A percentile compares a stretch with the other conserved stretches of the same genome.
Evolutionary conservation across 805 yeast species (phyloP).

Genomic region (Ogataea philodendri): DNA sequence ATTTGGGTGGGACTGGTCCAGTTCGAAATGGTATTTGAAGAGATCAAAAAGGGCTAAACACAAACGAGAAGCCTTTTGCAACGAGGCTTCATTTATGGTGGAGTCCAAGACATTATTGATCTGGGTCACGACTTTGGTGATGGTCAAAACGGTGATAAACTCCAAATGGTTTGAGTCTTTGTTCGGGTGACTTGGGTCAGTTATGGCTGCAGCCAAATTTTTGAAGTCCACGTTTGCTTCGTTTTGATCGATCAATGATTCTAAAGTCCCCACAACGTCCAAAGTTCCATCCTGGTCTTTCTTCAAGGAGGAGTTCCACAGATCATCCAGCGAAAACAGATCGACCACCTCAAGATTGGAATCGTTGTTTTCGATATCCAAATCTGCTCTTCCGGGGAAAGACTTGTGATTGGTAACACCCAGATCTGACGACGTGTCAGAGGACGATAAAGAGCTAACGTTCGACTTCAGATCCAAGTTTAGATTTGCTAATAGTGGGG

Average conservation of each 20-base stretch:
- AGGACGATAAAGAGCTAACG: constrained; percentile 12
- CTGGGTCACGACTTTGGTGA: constrained; percentile 20
- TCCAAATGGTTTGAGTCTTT: constrained; percentile 24
- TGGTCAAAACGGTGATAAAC: constrained; percentile 27
- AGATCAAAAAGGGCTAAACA: constrained; percentile 21
- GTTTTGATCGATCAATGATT: constrained; percentile 10
- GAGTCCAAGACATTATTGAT: constrained; percentile 13
- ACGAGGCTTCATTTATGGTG: constrained; percentile 13
- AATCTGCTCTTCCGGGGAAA: constrained; percentile 2
- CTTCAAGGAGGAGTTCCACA: constrained; percentile 7
- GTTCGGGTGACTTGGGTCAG: constrained; percentile 5
- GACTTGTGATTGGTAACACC: constrained; percentile 7
- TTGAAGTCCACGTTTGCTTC: constrained; percentile 6
- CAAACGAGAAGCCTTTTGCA: constrained; percentile 16
- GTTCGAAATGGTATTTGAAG: constrained; percentile 29
- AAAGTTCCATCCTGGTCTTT: constrained; percentile 10
- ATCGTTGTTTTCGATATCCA: constrained; percentile 2
- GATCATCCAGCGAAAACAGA: constrained; percentile 11
- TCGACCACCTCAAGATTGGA: constrained; percentile 1
- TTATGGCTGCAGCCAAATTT: constrained; percentile 1
- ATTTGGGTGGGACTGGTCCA: constrained; percentile 22
- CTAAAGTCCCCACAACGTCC: constrained; percentile 10
- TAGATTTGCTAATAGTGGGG: constrained; percentile 14
- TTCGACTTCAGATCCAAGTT: constrained; percentile 13
- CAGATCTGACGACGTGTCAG: constrained; percentile 15